Evolutionary conservation across 495 filamentous ascomycete genomes (phyloP).

Genomic region (Xylaria palmicola): DNA sequence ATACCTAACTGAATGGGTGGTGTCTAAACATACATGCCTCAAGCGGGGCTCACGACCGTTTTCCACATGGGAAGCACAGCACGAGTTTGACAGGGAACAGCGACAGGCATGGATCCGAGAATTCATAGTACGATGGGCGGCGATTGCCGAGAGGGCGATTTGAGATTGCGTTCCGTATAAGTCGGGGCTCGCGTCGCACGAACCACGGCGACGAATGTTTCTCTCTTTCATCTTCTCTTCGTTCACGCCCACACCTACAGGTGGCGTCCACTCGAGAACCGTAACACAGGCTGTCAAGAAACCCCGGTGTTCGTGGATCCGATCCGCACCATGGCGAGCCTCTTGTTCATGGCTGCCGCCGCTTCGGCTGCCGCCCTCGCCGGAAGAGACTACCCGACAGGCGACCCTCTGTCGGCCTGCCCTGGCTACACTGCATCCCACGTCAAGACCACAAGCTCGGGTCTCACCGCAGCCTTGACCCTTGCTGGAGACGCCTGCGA

Average conservation of each 20-base stretch:
- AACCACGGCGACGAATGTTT: not conserved
- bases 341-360: constrained; percentile 26
- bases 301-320: not conserved
- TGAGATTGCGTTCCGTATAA: not conserved
- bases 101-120: not conserved
- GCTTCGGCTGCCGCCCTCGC: constrained; percentile 29
- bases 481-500: constrained; percentile 69
- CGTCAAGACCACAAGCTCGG: constrained; percentile 50
- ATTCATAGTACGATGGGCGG: not conserved
- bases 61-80: not conserved
- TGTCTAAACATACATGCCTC: not conserved
- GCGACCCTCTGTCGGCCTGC: constrained; percentile 45
- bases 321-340: constrained; percentile 24
- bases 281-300: not conserved
- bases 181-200: not conserved
- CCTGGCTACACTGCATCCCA: constrained; percentile 73
- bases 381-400: constrained; percentile 23
- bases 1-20: too few species aligned
- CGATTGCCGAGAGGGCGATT: not conserved
- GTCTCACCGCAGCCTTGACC: constrained; percentile 63
- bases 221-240: not conserved
- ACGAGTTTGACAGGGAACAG: not conserved
- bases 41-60: not conserved
- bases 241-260: not conserved
- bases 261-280: not conserved